Base-by-base conservation (phyloP, 2,329 filamentous ascomycete genomes). In the Botrytis hyacinthi region DNA sequence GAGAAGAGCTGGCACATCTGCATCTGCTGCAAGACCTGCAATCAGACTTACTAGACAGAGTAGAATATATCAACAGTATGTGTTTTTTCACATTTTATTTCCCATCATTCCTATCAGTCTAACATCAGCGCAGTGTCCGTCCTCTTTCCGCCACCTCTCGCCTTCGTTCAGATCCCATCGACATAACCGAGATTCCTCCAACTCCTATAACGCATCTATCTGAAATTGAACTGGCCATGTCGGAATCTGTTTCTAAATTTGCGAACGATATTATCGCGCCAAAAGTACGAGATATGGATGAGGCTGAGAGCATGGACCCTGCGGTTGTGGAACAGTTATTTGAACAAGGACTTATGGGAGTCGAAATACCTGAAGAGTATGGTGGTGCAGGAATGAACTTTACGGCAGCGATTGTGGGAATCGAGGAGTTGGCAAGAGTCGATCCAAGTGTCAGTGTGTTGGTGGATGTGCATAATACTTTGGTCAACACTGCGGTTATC, bases 351-450 rank as follows among this genome's bases (percentile, higher is more conserved):
- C 86, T 99, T 68, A 99, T 99, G 96, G 92, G 94, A 75, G 89
- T 99, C 76, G 96, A 99, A 85, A 97, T 99, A 73, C 95, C 96
- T 26, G 96, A 99, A 83, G 95, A 98, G 83, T 99, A 92, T 81
- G 96, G 96, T 75, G 96, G 96, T 75, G 93, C 95, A 0, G 96
- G 95, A 78, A 98, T 99, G 96, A 98, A 98, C 88, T 99, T 99
- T 84, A 98, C 96, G 0, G 86, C 95, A 1, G 95, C 95, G 75
- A 97, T 99, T 81, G 91, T 99, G 62, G 95, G 93, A 42, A 99
- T 99, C 79, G 96, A 99, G 85, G 96, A 99, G 87, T 87, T 99
- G 75, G 96, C 96, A 0, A 89, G 94, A 73, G 93, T 97, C 29
- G 96, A 99, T 81, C 96, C 96, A 59, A 97, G 93, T 77, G 96